Conservation (phyloP, 2,329 filamentous ascomycete species). For the Trichophyton simii region DNA sequence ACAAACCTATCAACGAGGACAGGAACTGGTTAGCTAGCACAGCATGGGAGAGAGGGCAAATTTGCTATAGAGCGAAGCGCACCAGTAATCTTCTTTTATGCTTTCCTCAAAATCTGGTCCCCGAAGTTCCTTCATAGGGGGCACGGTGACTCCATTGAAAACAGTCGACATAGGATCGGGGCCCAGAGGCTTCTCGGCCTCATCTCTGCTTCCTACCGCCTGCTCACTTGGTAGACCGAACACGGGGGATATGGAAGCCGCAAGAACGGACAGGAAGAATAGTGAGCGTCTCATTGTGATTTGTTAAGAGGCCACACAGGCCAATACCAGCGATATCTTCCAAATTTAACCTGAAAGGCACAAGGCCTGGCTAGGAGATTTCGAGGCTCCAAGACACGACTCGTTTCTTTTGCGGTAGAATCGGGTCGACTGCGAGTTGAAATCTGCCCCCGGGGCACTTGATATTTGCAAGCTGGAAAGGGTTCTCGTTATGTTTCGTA, state of each 20-base stretch:
- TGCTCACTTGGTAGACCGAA: slow-evolving; percentile 11
- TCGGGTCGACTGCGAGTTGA: not conserved
- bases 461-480: not conserved
- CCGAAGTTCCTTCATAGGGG: slow-evolving; percentile 37
- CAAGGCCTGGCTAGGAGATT: not conserved
- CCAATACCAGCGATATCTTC: slow-evolving; percentile 5
- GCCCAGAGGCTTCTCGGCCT: slow-evolving; percentile 12
- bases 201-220: slow-evolving; percentile 21
- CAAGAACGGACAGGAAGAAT: slow-evolving; percentile 7
- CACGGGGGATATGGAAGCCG: slow-evolving; percentile 4
- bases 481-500: not conserved
- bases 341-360: not conserved
- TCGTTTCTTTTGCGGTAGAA: not conserved
- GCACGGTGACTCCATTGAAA: slow-evolving; percentile 42
- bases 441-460: not conserved
- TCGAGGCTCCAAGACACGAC: not conserved
- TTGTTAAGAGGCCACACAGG: slow-evolving; percentile 4
- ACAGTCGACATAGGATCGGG: slow-evolving; percentile 24
- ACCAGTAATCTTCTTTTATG: slow-evolving; percentile 43
- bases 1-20: slow-evolving; percentile 33
- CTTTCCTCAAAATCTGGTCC: slow-evolving; percentile 37
- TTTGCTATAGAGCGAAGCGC: slow-evolving; percentile 11
- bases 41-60: not conserved
- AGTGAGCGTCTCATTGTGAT: slow-evolving; percentile 8
- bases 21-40: not conserved